These are phyloP conservation scores for Plasmopara viticola DNA, from an alignment of 352 stramenopile genomes.

Conservation along the genomic window DNA sequence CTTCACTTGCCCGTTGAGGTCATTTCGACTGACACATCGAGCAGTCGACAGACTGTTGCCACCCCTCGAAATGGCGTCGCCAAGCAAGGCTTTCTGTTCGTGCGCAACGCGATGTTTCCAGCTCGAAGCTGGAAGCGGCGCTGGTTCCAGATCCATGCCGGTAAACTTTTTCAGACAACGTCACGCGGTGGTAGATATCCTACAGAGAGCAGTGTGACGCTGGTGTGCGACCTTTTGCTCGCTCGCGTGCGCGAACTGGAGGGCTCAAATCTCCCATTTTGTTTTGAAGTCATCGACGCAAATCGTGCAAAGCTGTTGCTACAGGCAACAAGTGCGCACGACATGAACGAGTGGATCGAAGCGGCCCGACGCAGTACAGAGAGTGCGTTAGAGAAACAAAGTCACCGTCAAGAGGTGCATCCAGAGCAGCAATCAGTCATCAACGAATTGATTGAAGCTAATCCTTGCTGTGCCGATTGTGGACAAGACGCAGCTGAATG, in stretches of 20 bases:
- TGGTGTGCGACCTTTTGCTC: conserved; percentile 80
- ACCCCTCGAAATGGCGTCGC: conserved; percentile 30
- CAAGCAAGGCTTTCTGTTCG: conserved; percentile 82
- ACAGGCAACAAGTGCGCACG: conserved; percentile 62
- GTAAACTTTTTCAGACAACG: conserved; percentile 76
- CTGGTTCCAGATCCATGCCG: conserved; percentile 84
- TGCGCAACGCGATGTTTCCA: conserved; percentile 81
- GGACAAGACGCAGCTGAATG: conserved; percentile 85
- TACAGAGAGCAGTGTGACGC: conserved; percentile 46
- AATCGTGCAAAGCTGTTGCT: conserved; percentile 73
- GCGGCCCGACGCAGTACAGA: conserved; percentile 73
- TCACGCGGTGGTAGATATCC: conserved; percentile 46
- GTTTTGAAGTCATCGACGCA: conserved; percentile 82
- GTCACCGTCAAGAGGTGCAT: conserved; percentile 75
- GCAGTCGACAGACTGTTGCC: conserved; percentile 33
- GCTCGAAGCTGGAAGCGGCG: conserved; percentile 77
- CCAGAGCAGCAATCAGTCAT: conserved; percentile 71
- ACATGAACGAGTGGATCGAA: conserved; percentile 81
- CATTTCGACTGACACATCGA: conserved; percentile 60
- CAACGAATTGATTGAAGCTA: conserved; percentile 49
- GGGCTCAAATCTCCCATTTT: conserved; percentile 49
- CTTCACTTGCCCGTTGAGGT: conserved; percentile 75
- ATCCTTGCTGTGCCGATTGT: conserved; percentile 65
- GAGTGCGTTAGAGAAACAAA: conserved; percentile 77
- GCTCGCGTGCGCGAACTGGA: conserved; percentile 64